Base-by-base conservation (phyloP, 1,284 basidiomycete genomes). In the Irpex sp. region DNA sequence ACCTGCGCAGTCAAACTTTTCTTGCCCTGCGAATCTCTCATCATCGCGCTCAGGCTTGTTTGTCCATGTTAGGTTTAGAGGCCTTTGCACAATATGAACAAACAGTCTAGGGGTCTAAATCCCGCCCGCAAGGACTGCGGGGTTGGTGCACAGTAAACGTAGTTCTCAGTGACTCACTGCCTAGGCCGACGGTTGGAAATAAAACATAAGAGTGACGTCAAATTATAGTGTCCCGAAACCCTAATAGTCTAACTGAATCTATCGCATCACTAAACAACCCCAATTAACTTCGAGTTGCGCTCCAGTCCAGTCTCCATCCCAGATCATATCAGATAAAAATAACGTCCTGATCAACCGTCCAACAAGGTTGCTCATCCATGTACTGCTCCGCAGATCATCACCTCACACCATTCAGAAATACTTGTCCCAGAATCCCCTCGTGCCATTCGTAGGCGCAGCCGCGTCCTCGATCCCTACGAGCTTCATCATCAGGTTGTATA, bases 401-500 rank as follows among this genome's bases (percentile, higher is more conserved):
- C 39, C 39, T n/a, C 39, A 12, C 7, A 21, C 16, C 10, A 16
- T n/a, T 67, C 69, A 86, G 58, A 91, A 77, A 73, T 90, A 93
- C 67, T 78, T 79, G 68, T 92, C 84, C 91, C 91, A 94, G 73
- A 93, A 93, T 7, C 87, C 86, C 39, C 63, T 65, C 5, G 91
- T 93, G 35, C 92, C 93, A 69, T 96, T 94, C 57, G 82, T 93
- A 23, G 73, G 70, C 51, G 88, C 88, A 18, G 84, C 80, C 58
- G 76, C 74, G 5, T 73, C 67, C 62, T 83, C 82, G 49, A 94
- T 82, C 1, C 84, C 86, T 42, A 96, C 75, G 54, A 96, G 75
- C 68, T 84, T 86, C 75, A 88, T 83, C 58, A 96, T 81, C 18
- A 96, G 83, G 64, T 87, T 88, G 73, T 95, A 95, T 39, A 96